These are phyloP conservation scores for Mucor ambiguus DNA, from an alignment of 371 early-diverging fungal species.

Conservation along the genomic window DNA sequence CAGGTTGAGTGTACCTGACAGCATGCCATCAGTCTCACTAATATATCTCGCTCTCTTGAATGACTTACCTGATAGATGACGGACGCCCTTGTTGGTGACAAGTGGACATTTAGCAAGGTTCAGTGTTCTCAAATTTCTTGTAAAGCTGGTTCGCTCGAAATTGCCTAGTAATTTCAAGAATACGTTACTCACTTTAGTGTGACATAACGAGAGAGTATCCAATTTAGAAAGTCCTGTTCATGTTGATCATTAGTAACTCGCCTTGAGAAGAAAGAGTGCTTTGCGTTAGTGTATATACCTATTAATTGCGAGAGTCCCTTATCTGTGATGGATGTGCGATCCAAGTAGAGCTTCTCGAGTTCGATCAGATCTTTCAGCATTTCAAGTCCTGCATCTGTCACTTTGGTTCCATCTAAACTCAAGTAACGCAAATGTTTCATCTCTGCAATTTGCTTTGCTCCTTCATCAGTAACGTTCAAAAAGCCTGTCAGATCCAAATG, in stretches of 20 bases:
- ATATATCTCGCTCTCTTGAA: not conserved
- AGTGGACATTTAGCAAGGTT: constrained; percentile 34
- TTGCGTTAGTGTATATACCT: no score
- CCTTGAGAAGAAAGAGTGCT: no score
- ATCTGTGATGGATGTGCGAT: constrained; percentile 42
- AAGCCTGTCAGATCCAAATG: constrained; percentile 39
- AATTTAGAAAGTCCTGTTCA: constrained; percentile 30
- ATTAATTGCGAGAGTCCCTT: constrained; percentile 26
- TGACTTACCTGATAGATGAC: constrained; percentile 27
- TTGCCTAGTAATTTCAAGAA: constrained; percentile 22
- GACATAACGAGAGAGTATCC: constrained; percentile 32
- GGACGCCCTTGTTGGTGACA: constrained; percentile 35
- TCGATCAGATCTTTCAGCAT: constrained; percentile 31
- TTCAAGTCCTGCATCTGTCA: constrained; percentile 40
- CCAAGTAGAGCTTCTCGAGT: constrained; percentile 42
- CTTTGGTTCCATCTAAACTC: constrained; percentile 38
- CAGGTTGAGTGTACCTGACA: constrained; percentile 39
- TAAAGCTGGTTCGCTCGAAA: constrained; percentile 29
- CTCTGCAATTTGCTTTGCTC: constrained; percentile 27
- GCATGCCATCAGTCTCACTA: not conserved
- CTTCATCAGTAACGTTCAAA: constrained; percentile 39
- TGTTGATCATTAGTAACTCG: not conserved
- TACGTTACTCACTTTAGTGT: constrained; percentile 23
- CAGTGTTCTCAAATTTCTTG: constrained; percentile 31
- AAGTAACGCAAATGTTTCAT: constrained; percentile 40